Evolutionary conservation across 163 green algal genomes (phyloP).

Genomic region (Scenedesmus sp.): DNA sequence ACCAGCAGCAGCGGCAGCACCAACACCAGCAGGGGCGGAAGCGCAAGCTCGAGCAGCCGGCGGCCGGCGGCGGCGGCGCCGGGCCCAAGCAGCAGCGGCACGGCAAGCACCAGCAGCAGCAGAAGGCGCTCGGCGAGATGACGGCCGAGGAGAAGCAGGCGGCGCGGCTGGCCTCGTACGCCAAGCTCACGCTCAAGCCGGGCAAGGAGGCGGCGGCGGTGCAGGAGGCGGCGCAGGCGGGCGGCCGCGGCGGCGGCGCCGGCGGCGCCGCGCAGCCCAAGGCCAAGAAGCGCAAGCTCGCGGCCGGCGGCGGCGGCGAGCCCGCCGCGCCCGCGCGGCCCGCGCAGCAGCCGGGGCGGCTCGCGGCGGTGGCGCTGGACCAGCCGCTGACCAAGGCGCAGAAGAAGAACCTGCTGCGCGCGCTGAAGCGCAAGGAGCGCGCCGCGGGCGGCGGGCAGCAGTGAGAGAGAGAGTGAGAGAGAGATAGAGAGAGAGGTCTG

Average conservation of each 20-base stretch:
- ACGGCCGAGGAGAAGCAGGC: constrained; percentile 45
- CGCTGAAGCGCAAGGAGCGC: constrained; percentile 53
- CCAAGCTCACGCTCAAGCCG: constrained; percentile 59
- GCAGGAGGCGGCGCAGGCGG: constrained; percentile 10
- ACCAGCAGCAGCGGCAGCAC: constrained; percentile 25
- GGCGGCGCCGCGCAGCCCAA: background rate
- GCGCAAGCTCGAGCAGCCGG: background rate
- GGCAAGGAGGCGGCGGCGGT: constrained; percentile 22
- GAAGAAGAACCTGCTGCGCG: constrained; percentile 65
- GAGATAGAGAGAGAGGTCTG: no score
- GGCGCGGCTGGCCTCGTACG: constrained; percentile 63
- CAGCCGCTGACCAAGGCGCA: constrained; percentile 60
- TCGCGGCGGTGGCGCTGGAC: constrained; percentile 17
- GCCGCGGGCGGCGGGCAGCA: no score
- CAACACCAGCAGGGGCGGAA: background rate
- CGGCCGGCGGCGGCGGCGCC: no score
- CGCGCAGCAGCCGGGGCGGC: constrained; percentile 1
- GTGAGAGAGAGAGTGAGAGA: no score
- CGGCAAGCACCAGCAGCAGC: background rate
- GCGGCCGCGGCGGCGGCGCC: background rate
- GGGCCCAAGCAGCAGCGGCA: constrained; percentile 29
- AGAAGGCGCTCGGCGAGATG: constrained; percentile 4
- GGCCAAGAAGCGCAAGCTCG: background rate
- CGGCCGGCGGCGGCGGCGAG: background rate
- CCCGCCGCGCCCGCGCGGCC: constrained; percentile 6